Evolutionary conservation across 495 filamentous ascomycete genomes (phyloP).

Genomic region (Penicillium daleae): DNA sequence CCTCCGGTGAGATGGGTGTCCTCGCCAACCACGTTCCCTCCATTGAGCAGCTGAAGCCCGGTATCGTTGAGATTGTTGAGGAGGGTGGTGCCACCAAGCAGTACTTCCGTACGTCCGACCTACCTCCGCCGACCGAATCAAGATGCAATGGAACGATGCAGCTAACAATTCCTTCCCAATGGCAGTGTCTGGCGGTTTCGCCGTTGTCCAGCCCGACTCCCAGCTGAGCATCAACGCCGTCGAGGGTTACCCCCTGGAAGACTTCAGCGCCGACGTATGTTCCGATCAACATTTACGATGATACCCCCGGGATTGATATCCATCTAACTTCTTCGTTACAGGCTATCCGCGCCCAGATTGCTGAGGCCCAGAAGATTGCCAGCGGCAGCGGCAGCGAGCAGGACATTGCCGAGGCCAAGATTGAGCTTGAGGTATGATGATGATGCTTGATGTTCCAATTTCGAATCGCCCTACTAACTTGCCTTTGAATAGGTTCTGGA

Average conservation of each 20-base stretch:
- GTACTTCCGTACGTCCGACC: conserved; percentile 85
- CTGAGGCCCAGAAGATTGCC: conserved; percentile 94
- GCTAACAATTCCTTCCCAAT: conserved; percentile 29
- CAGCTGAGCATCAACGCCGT: conserved; percentile 96
- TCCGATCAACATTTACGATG: conserved; percentile 2
- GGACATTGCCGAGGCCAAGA: conserved; percentile 97
- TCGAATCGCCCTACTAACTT: conserved; percentile 18
- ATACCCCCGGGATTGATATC: conserved; percentile 14
- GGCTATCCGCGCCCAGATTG: conserved; percentile 61
- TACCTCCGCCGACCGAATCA: conserved; percentile 12
- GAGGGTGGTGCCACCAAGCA: conserved; percentile 92
- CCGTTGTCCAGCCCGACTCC: conserved; percentile 93
- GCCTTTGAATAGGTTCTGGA: conserved; percentile 63
- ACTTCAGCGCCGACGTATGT: conserved; percentile 84
- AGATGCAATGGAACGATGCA: not conserved
- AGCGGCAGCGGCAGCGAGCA: conserved; percentile 90
- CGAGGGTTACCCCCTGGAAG: conserved; percentile 90
- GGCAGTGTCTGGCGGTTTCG: conserved; percentile 93
- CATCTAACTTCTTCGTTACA: conserved; percentile 23
- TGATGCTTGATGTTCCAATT: not conserved
- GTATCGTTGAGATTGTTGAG: conserved; percentile 93
- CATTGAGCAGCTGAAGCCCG: conserved; percentile 98
- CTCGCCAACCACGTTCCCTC: conserved; percentile 98
- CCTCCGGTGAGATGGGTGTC: conserved; percentile 98
- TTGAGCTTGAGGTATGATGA: conserved; percentile 87